Percentiles rank a stretch among this genome's conserved stretches.
These are phyloP conservation scores for Xylaria grammica DNA, from an alignment of 495 filamentous ascomycete species.

Conservation along the genomic window DNA sequence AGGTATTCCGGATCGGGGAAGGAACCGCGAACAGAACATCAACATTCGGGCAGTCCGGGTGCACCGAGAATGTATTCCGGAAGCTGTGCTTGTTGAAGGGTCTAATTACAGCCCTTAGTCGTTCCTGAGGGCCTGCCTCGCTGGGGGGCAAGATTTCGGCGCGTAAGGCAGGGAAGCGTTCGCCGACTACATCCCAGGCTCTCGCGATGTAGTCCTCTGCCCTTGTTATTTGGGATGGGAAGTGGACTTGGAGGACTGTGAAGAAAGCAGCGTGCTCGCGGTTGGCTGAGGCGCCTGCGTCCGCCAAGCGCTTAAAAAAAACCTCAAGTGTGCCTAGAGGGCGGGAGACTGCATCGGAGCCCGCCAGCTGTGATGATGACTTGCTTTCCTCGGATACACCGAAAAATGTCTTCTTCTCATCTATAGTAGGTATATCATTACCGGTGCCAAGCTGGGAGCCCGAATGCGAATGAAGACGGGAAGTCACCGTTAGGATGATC, in stretches of 20 bases:
- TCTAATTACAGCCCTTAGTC: neutral
- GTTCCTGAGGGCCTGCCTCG: neutral
- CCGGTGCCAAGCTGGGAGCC: no score
- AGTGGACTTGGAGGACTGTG: neutral
- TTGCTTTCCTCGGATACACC: neutral
- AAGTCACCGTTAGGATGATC: neutral
- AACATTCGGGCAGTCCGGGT: neutral
- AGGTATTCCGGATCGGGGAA: constrained; percentile 29
- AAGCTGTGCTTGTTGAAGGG: constrained; percentile 4
- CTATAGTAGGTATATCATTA: no score
- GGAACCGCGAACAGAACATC: constrained; percentile 18
- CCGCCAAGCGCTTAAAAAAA: constrained; percentile 9
- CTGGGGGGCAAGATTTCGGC: neutral
- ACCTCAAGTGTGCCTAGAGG: constrained; percentile 9
- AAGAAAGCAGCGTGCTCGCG: constrained; percentile 8
- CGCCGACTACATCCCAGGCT: constrained; percentile 10
- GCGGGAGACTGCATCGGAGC: neutral
- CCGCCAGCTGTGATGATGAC: neutral
- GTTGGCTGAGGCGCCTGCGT: neutral
- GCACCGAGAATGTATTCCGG: neutral
- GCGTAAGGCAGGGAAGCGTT: constrained; percentile 4
- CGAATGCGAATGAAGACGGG: neutral
- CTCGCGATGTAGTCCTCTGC: neutral
- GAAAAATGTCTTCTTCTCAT: neutral
- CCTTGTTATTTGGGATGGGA: neutral